Evolutionary conservation across 768 basidiomycete genomes (phyloP).

Genomic region (Agaricus bisporus): DNA sequence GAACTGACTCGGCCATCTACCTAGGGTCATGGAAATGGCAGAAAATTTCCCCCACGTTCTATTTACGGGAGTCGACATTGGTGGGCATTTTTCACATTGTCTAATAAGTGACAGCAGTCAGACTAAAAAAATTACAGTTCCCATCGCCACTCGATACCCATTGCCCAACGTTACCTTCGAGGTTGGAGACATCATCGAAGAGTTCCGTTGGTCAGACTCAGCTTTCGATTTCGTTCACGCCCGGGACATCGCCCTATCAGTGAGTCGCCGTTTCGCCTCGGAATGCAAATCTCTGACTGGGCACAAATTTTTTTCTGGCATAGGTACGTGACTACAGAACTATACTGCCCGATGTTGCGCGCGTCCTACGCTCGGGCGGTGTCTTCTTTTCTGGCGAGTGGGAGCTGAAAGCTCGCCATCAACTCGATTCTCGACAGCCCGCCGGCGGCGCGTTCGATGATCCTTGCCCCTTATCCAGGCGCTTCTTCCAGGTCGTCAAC

Average conservation of each 20-base stretch:
- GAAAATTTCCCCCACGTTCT: slow-evolving; percentile 52
- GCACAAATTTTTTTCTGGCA: background rate
- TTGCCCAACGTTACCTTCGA: slow-evolving; percentile 58
- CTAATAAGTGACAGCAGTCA: slow-evolving; percentile 10
- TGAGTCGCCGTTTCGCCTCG: slow-evolving; percentile 25
- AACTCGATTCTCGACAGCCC: slow-evolving; percentile 18
- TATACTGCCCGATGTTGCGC: slow-evolving; percentile 51
- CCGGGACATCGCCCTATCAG: slow-evolving; percentile 53
- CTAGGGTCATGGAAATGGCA: slow-evolving; percentile 74
- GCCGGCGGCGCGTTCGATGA: slow-evolving; percentile 27
- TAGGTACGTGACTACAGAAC: slow-evolving; percentile 52
- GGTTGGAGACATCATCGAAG: slow-evolving; percentile 54
- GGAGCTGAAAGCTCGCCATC: slow-evolving; percentile 36
- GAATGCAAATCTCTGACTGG: background rate
- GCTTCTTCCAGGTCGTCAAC: slow-evolving; percentile 33
- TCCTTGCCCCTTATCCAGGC: slow-evolving; percentile 35
- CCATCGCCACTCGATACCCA: slow-evolving; percentile 63
- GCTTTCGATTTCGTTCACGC: slow-evolving; percentile 69
- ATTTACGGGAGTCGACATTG: slow-evolving; percentile 73
- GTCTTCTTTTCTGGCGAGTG: slow-evolving; percentile 65
- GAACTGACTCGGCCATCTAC: slow-evolving; percentile 5
- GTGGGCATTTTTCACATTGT: slow-evolving; percentile 31
- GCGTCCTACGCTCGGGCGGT: slow-evolving; percentile 67
- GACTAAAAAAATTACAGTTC: slow-evolving; percentile 39
- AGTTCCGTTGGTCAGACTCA: slow-evolving; percentile 41